Evolutionary conservation across 495 filamentous ascomycete species (phyloP).

Genomic region (Aspergillus cavernicola): DNA sequence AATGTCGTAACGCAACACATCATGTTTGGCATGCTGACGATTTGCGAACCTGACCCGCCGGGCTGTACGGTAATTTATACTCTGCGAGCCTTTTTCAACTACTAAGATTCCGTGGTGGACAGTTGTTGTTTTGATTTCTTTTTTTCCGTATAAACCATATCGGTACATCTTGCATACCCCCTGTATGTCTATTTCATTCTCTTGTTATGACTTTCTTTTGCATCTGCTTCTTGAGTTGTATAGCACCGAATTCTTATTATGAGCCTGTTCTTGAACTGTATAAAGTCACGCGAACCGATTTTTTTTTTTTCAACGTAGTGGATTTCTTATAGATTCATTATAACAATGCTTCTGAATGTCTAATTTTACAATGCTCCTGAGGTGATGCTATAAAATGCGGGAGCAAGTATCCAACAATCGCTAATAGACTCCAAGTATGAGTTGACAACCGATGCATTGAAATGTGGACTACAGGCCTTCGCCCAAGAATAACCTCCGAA

Average conservation of each 20-base stretch:
- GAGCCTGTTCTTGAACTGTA: constrained; percentile 6
- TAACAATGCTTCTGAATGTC: not conserved
- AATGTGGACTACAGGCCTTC: constrained; percentile 31
- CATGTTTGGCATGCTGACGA: too few species aligned
- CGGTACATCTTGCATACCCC: constrained; percentile 19
- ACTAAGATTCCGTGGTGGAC: not conserved
- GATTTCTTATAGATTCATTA: not conserved
- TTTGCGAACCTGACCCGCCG: too few species aligned
- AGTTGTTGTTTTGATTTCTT: constrained; percentile 8
- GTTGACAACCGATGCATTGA: not conserved
- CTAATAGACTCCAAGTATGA: constrained; percentile 12
- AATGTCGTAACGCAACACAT: too few species aligned
- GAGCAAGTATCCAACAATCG: constrained; percentile 7
- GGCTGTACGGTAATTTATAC: too few species aligned
- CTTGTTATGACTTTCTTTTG: constrained; percentile 6
- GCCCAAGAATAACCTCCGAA: constrained; percentile 41
- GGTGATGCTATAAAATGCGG: not conserved
- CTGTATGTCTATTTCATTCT: constrained; percentile 23
- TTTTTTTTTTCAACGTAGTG: not conserved
- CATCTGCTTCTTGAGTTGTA: constrained; percentile 9
- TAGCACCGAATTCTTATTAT: not conserved
- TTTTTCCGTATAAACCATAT: constrained; percentile 19
- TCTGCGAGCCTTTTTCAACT: not conserved
- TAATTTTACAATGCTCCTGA: not conserved
- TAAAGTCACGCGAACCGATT: not conserved